Evolutionary conservation across 345 rosid genomes (phyloP), one percentile per base, ranked within the genome.

Genomic region (Gossypium longicalyx): DNA sequence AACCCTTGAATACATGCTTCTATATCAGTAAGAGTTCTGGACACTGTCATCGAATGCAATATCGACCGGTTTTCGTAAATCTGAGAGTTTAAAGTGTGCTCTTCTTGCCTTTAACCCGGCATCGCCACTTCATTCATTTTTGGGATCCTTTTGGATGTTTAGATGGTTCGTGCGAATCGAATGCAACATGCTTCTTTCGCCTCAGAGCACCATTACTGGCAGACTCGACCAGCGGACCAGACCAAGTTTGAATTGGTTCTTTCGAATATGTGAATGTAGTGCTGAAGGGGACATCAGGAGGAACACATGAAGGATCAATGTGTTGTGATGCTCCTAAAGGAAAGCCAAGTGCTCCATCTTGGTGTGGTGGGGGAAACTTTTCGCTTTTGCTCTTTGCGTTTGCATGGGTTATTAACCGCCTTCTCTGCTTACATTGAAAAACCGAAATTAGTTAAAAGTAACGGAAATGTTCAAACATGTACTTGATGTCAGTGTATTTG

Each of bases 291-390:
- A 88, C 76, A 61, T 88, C 92, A 4, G 84, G 44, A 68, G 92
- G 86, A 67, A 80, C 76, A 0, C 67, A 76, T 8, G 82, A 71
- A 29, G 85, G 83, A 74, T 87, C 91, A 25, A 90, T 82, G 73
- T 83, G 90, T 52, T 85, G 91, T 27, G 90, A 91, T 71, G 85
- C 78, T 73, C 87, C 92, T 57, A 88, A 82, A 2, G 89, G 91
- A 82, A 77, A 86, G 51, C 93, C 95, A 2, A 90, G 80, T 1
- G 91, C 86, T 65, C 92, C 95, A 15, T 88, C 95, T 76, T 90
- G 90, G 76, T 88, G 91, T 3, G 95, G 94, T 0, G 95, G 87
- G 12, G 87, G 96, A 52, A 90, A 85, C 82, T 88, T 89, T 72
- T 82, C 84, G 16, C 88, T 85, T 82, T 84, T 87, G 85, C 86